Evolutionary conservation across 1,284 basidiomycete species (phyloP).

Genomic region (Naganishia albida): DNA sequence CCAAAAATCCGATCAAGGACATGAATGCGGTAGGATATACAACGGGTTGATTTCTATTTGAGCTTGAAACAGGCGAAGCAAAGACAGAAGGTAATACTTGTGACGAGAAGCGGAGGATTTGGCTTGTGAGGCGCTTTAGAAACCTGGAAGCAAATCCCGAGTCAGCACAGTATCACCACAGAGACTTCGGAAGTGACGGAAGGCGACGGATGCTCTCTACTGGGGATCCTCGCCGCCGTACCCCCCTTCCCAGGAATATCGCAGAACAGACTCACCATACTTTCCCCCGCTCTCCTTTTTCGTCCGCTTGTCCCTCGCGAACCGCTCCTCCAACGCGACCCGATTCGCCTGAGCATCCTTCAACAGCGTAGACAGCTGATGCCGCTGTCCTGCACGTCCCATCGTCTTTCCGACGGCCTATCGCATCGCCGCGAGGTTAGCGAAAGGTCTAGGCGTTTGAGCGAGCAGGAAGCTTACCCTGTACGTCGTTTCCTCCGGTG

Average conservation of each 20-base stretch:
- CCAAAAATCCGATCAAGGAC: too few relatives aligned
- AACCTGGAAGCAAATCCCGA: neutral
- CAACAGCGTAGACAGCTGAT: constrained; percentile 51
- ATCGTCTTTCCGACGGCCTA: constrained; percentile 50
- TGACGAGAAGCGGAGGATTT: too few relatives aligned
- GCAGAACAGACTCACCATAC: constrained; percentile 42
- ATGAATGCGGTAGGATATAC: too few relatives aligned
- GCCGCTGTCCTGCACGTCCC: constrained; percentile 50
- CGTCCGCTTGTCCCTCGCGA: constrained; percentile 51
- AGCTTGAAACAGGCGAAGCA: neutral
- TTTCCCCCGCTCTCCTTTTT: constrained; percentile 47
- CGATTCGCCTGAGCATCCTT: constrained; percentile 41
- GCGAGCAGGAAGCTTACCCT: constrained; percentile 38
- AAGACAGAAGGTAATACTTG: neutral
- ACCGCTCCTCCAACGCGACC: constrained; percentile 46
- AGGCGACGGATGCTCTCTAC: neutral
- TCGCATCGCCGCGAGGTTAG: neutral
- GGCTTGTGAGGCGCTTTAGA: neutral
- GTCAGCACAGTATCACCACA: too few relatives aligned
- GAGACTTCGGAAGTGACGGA: neutral
- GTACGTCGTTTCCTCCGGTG: constrained; percentile 46
- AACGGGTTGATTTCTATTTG: neutral
- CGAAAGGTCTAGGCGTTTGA: neutral
- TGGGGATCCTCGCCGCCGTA: neutral
- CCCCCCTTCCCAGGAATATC: neutral